Base-by-base conservation (phyloP, 164 flowering plant species). In the Kingdonia uniflora region DNA sequence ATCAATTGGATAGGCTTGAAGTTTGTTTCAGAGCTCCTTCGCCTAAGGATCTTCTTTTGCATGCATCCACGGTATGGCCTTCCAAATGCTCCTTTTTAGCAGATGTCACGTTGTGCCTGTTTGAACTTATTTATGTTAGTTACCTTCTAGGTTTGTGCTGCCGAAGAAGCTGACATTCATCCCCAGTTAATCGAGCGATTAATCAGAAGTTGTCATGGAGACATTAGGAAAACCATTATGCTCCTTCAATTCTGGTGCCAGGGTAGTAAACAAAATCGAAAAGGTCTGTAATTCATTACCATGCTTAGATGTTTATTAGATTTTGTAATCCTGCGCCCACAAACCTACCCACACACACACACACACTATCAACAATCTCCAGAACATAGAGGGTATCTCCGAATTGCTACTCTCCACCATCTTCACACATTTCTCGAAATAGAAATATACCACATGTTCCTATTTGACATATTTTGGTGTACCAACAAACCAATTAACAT, bases 181-280 rank as follows among this genome's bases (percentile, higher is more conserved):
- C 72, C 78, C 55, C 57, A 55, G 21, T 54, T 79, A 39, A 48
- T 81, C 11, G 77, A 82, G 67, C 68, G 65, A 41, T 65, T 82
- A 50, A 67, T 81, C 58, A 50, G 46, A 38, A 72, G 20, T 61
- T 86, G 91, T 67, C 64, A 73, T 23, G 70, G 84, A 20, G 99
- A 94, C 71, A 86, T 94, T 24, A 77, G 99, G 58, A 89, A 86
- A 79, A 79, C 80, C 67, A 72, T 89, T 56, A 72, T 71, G 81
- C 76, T 78, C 60, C 83, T 94, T 51, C 99, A 94, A 75, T 94
- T 88, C 68, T 94, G 97, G 99, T 86, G 82, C 76, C 97, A 84
- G 75, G 81, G 82, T 29, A 8, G 35, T 45, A 68, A 60, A 64
- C 24, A 58, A 25, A 25, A 11, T 39, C 29, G 54, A 55, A 58